These are phyloP conservation scores for Litsea cubeba DNA, from an alignment of 164 flowering plant genomes.

Conservation along the genomic window DNA sequence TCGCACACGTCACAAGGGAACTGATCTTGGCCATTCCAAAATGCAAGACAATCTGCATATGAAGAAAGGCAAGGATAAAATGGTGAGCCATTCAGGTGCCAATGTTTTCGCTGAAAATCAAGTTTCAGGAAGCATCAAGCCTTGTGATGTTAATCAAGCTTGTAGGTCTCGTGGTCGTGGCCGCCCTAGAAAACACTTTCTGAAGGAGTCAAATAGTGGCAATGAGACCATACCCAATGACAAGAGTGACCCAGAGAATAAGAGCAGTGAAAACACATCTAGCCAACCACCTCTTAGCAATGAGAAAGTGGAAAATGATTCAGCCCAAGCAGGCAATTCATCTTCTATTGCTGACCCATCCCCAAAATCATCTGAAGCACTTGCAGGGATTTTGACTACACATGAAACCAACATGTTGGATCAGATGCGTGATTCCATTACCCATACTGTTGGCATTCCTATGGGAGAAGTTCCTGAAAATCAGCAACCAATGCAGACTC, in stretches of 20 bases:
- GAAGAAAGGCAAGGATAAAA: constrained; percentile 17
- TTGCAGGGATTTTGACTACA: not conserved
- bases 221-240: constrained; percentile 13
- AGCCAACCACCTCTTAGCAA: not conserved
- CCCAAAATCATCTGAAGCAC: not conserved
- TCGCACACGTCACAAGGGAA: constrained; percentile 47
- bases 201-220: not conserved
- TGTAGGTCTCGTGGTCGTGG: constrained; percentile 8
- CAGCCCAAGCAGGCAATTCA: constrained; percentile 1
- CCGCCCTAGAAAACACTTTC: constrained; percentile 7
- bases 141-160: constrained; percentile 14
- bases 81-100: constrained; percentile 16
- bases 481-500: constrained; percentile 6
- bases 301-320: constrained; percentile 13
- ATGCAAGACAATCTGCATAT: constrained; percentile 18
- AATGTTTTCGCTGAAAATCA: constrained; percentile 21
- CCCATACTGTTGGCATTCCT: not conserved
- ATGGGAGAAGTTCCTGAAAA: constrained; percentile 6
- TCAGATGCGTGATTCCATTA: not conserved
- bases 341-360: constrained; percentile 1
- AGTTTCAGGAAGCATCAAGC: constrained; percentile 25
- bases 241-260: constrained; percentile 11
- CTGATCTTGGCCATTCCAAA: constrained; percentile 16
- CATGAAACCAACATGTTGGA: not conserved
- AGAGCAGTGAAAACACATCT: constrained; percentile 5